These are phyloP conservation scores for Nitzschia sp. DNA, from an alignment of 108 stramenopile genomes.

Conservation along the genomic window DNA sequence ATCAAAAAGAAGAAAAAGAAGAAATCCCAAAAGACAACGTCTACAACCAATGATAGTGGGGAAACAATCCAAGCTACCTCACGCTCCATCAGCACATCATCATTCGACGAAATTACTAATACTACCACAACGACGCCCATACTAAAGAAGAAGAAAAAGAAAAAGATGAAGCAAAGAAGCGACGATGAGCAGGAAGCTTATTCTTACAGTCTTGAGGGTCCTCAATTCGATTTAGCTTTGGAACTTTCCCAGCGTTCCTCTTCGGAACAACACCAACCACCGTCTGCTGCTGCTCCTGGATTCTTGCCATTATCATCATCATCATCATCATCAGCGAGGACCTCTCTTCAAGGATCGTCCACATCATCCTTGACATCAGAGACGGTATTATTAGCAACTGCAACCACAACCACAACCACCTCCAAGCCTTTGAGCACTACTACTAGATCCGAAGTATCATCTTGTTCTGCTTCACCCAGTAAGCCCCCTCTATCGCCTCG, in stretches of 20 bases:
- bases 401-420: neutral
- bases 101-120: no score
- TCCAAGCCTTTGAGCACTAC: neutral
- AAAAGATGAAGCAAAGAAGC: neutral
- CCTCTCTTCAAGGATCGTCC: neutral
- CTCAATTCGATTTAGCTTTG: constrained; percentile 5
- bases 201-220: neutral
- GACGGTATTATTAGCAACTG: neutral
- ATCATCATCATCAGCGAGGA: neutral
- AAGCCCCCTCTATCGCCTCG: no score
- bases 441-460: neutral
- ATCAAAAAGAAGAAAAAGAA: neutral
- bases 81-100: no score
- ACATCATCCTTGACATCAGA: neutral
- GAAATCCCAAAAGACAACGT: no score
- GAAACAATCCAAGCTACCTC: no score
- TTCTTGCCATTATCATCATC: neutral
- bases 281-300: no score
- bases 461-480: neutral
- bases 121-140: neutral
- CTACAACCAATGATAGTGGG: no score
- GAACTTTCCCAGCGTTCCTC: neutral
- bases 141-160: neutral
- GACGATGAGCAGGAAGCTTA: neutral
- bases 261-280: neutral